Percentiles rank a stretch among this genome's conserved stretches.
phyloP scores from a whole-genome alignment of 768 basidiomycete species.

The Pleurotus eryngii region DNA sequence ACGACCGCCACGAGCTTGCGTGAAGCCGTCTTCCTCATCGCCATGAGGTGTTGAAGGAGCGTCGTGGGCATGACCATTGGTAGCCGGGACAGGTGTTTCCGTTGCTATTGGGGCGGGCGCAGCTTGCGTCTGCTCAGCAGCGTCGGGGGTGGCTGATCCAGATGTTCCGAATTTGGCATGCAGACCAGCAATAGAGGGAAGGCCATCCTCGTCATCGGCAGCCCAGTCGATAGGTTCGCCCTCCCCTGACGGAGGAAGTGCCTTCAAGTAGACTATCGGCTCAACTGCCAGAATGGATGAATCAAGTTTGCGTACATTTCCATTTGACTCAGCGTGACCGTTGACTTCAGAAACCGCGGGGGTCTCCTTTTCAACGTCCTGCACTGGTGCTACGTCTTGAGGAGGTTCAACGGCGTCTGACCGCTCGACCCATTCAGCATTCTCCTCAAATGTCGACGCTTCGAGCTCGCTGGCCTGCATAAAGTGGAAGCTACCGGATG shows the following conservation, averaged over 20 bases:
- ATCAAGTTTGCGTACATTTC: slow-evolving; percentile 13
- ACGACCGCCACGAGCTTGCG: slow-evolving; percentile 43
- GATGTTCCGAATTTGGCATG: slow-evolving; percentile 78
- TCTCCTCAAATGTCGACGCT: slow-evolving; percentile 44
- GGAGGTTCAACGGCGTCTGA: slow-evolving; percentile 28
- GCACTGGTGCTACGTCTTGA: slow-evolving; percentile 7
- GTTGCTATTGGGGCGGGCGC: slow-evolving; percentile 19
- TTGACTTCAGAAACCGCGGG: slow-evolving; percentile 10
- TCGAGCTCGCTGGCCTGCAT: slow-evolving; percentile 83
- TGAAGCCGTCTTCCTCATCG: slow-evolving; percentile 66
- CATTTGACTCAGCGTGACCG: slow-evolving; percentile 7
- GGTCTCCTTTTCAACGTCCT: slow-evolving; percentile 9
- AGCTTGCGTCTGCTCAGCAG: slow-evolving; percentile 27
- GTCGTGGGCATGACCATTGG: slow-evolving; percentile 25
- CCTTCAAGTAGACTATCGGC: slow-evolving; percentile 7
- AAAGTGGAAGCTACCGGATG: slow-evolving; percentile 66
- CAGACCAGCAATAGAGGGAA: slow-evolving; percentile 74
- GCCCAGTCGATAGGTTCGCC: slow-evolving; percentile 73
- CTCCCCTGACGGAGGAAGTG: slow-evolving; percentile 14
- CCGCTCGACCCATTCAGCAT: slow-evolving; percentile 55
- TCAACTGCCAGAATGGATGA: too few species aligned
- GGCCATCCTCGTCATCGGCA: slow-evolving; percentile 71
- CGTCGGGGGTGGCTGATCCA: slow-evolving; percentile 62
- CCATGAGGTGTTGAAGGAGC: slow-evolving; percentile 18
- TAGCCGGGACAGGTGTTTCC: slow-evolving; percentile 20